These are phyloP conservation scores for Peronospora tabacina DNA, from an alignment of 352 stramenopile genomes.

Conservation along the genomic window DNA sequence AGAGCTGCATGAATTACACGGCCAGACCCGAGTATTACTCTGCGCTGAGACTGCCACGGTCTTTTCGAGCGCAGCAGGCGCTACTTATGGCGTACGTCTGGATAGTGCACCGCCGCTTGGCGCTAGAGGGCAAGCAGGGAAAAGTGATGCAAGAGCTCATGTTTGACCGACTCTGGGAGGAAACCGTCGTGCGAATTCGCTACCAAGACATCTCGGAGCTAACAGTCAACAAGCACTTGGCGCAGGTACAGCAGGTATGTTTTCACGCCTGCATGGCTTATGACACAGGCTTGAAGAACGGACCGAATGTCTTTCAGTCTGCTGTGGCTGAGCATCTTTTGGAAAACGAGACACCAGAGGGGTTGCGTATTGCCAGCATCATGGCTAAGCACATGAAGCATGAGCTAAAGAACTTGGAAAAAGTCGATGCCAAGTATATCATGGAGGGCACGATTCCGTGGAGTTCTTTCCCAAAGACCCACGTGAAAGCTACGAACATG, in stretches of 20 bases:
- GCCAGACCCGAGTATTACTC: slow-evolving; percentile 65
- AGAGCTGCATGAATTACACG: slow-evolving; percentile 81
- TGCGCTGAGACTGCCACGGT: slow-evolving; percentile 50
- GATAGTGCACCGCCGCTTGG: slow-evolving; percentile 92
- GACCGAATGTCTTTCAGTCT: slow-evolving; percentile 41
- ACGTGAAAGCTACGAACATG: slow-evolving; percentile 12
- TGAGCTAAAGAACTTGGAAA: slow-evolving; percentile 76
- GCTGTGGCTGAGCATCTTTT: slow-evolving; percentile 69
- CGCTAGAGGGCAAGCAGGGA: slow-evolving; percentile 66
- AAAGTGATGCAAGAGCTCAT: slow-evolving; percentile 91
- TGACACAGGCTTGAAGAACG: slow-evolving; percentile 81
- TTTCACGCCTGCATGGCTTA: slow-evolving; percentile 93
- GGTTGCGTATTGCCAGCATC: slow-evolving; percentile 49
- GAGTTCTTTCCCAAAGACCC: slow-evolving; percentile 35
- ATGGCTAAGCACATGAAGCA: slow-evolving; percentile 70
- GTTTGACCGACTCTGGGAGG: slow-evolving; percentile 95
- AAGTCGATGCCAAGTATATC: slow-evolving; percentile 62
- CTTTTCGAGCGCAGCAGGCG: slow-evolving; percentile 90
- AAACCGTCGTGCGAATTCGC: slow-evolving; percentile 90
- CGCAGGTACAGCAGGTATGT: slow-evolving; percentile 92
- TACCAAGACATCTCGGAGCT: slow-evolving; percentile 90
- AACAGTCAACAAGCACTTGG: slow-evolving; percentile 94
- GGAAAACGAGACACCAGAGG: slow-evolving; percentile 51
- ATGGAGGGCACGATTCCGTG: slow-evolving; percentile 71
- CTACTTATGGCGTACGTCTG: slow-evolving; percentile 93